These are phyloP conservation scores for Sporothrix schenckii DNA, from an alignment of 2,329 filamentous ascomycete genomes.

Conservation along the genomic window DNA sequence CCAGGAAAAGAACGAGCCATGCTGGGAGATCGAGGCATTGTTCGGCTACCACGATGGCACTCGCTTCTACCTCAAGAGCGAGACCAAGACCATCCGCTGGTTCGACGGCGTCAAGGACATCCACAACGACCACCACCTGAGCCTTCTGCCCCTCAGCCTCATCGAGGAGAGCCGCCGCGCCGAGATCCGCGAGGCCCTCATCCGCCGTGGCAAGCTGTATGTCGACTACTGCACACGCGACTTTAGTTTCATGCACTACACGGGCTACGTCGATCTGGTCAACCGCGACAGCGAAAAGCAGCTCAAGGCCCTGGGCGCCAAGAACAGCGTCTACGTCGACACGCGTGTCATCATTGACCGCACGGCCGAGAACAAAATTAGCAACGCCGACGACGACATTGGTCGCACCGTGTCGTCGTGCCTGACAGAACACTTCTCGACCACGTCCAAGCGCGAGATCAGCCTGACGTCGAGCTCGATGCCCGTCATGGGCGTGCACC, in stretches of 20 bases:
- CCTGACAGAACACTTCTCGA: slow-evolving; percentile 16
- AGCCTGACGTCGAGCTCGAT: slow-evolving; percentile 12
- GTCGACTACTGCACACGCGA: slow-evolving; percentile 28
- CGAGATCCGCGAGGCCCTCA: slow-evolving; percentile 22
- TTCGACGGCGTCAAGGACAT: slow-evolving; percentile 28
- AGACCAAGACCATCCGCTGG: slow-evolving; percentile 15
- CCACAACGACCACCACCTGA: slow-evolving; percentile 18
- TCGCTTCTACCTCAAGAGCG: slow-evolving; percentile 4
- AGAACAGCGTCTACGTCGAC: slow-evolving; percentile 4
- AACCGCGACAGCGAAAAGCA: slow-evolving; percentile 23
- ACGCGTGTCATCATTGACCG: slow-evolving; percentile 27
- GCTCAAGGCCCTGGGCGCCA: slow-evolving; percentile 17
- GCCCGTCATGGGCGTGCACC: slow-evolving; percentile 27
- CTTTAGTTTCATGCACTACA: slow-evolving; percentile 28
- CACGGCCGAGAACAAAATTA: slow-evolving; percentile 26
- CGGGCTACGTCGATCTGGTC: neutral
- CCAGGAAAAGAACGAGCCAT: slow-evolving; percentile 27
- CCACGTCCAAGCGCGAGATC: slow-evolving; percentile 16
- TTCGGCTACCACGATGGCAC: slow-evolving; percentile 24
- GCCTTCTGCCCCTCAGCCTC: slow-evolving; percentile 19
- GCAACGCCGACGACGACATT: slow-evolving; percentile 23
- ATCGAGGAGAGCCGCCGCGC: slow-evolving; percentile 10
- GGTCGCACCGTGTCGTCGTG: slow-evolving; percentile 5
- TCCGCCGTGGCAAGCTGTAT: slow-evolving; percentile 25
- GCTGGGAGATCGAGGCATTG: slow-evolving; percentile 24